Percentiles rank a stretch among this genome's conserved stretches.
Evolutionary conservation across 768 basidiomycete genomes (phyloP).

Genomic region (Boletus reticuloceps): DNA sequence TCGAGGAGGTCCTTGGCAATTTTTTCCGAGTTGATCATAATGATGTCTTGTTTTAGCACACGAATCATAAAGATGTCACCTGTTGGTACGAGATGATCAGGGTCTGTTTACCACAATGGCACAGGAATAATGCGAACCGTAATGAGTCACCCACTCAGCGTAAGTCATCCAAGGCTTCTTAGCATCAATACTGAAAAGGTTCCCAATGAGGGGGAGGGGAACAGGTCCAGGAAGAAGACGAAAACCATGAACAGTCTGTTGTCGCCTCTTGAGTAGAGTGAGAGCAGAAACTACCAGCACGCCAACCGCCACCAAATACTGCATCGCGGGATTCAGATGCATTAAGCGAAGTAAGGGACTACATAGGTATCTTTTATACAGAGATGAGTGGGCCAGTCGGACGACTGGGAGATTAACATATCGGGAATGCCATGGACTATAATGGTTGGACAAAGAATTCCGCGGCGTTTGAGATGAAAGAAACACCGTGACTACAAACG

Average conservation of each 20-base stretch:
- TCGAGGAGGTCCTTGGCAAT: slow-evolving; percentile 30
- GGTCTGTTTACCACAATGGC: not conserved
- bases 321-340: not conserved
- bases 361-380: not conserved
- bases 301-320: not conserved
- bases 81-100: not conserved
- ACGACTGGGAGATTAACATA: too few relatives aligned
- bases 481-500: too few relatives aligned
- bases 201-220: slow-evolving; percentile 17
- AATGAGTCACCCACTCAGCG: slow-evolving; percentile 15
- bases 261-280: not conserved
- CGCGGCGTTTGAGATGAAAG: too few relatives aligned
- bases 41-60: slow-evolving; percentile 19
- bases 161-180: slow-evolving; percentile 21
- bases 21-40: slow-evolving; percentile 26
- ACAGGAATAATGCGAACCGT: slow-evolving; percentile 6
- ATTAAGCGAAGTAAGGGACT: not conserved
- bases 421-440: too few relatives aligned
- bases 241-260: not conserved
- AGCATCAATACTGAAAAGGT: slow-evolving; percentile 13
- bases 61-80: slow-evolving; percentile 22
- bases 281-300: not conserved
- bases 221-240: slow-evolving; percentile 17
- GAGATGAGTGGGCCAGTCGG: too few relatives aligned
- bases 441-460: too few relatives aligned